phyloP scores from a whole-genome alignment of 2,329 filamentous ascomycete genomes.

The Aureobasidium sp. region DNA sequence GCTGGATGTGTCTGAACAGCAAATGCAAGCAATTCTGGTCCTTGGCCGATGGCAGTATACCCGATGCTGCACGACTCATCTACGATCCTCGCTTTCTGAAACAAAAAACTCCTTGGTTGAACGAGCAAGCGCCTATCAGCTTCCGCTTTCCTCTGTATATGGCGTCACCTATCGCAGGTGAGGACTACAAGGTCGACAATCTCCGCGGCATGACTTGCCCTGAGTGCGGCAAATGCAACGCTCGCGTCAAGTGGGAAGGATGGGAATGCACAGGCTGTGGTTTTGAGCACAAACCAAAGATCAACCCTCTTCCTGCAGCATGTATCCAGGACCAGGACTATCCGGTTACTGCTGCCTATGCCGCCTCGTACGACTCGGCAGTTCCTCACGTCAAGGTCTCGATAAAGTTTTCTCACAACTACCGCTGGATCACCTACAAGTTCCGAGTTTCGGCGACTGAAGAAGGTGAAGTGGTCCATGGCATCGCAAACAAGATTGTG shows the following conservation, averaged over 20 bases:
- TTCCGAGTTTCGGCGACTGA: constrained; percentile 38
- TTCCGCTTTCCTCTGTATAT: constrained; percentile 26
- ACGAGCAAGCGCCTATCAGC: constrained; percentile 32
- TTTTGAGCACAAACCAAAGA: constrained; percentile 36
- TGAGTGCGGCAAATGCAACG: constrained; percentile 54
- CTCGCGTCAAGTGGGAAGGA: constrained; percentile 52
- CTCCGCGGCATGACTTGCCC: constrained; percentile 63
- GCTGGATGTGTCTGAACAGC: constrained; percentile 54
- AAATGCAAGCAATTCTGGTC: constrained; percentile 51
- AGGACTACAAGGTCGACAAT: constrained; percentile 46
- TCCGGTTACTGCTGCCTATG: constrained; percentile 31
- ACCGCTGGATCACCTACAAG: constrained; percentile 39
- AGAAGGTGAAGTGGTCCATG: constrained; percentile 44
- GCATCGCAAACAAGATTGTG: constrained; percentile 49
- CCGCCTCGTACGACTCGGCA: constrained; percentile 26
- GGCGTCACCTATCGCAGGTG: constrained; percentile 33
- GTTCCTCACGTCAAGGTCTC: constrained; percentile 28
- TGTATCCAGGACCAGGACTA: constrained; percentile 31
- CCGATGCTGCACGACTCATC: constrained; percentile 32
- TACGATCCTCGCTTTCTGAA: constrained; percentile 55
- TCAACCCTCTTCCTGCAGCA: constrained; percentile 23
- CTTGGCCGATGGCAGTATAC: constrained; percentile 29
- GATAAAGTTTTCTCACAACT: constrained; percentile 30
- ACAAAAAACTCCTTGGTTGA: constrained; percentile 42
- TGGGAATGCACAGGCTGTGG: constrained; percentile 56